Percentiles rank a stretch among this genome's conserved stretches.
phyloP scores from a whole-genome alignment of 805 yeast species.

The Candida railenensis region DNA sequence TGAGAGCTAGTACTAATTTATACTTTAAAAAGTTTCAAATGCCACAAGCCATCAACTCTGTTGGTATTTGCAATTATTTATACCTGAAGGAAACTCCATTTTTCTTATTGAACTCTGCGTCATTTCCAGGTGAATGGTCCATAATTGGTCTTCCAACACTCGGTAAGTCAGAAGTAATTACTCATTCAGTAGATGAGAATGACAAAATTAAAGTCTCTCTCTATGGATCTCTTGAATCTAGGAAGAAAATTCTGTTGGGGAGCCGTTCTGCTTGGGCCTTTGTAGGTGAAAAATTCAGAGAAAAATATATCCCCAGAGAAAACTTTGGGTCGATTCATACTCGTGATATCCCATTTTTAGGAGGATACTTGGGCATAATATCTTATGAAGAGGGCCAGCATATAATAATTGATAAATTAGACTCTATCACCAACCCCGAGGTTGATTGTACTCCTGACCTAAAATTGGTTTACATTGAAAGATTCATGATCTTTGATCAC shows the following conservation, averaged over 20 bases:
- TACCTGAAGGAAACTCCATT: slow-evolving; percentile 30
- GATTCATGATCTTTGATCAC: slow-evolving; percentile 59
- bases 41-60: slow-evolving; percentile 23
- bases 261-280: slow-evolving; percentile 49
- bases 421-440: slow-evolving; percentile 31
- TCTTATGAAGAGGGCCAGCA: slow-evolving; percentile 85
- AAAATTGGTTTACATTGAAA: slow-evolving; percentile 67
- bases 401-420: slow-evolving; percentile 29
- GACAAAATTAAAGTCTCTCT: slow-evolving; percentile 21
- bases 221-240: slow-evolving; percentile 20
- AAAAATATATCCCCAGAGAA: slow-evolving; percentile 28
- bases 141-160: slow-evolving; percentile 70
- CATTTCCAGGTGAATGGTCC: slow-evolving; percentile 85
- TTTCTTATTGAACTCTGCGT: slow-evolving; percentile 72
- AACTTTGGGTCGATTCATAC: slow-evolving; percentile 11
- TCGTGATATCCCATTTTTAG: slow-evolving; percentile 68
- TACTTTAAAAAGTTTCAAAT: slow-evolving; percentile 9
- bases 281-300: slow-evolving; percentile 49
- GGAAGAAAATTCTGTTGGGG: slow-evolving; percentile 1
- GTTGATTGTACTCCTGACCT: slow-evolving; percentile 61
- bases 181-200: slow-evolving; percentile 57
- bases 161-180: slow-evolving; percentile 45
- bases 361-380: slow-evolving; percentile 86
- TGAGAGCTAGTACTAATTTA: background rate
- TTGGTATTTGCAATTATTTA: slow-evolving; percentile 54